phyloP scores from a whole-genome alignment of 805 yeast species.

The Lipomyces orientalis region DNA sequence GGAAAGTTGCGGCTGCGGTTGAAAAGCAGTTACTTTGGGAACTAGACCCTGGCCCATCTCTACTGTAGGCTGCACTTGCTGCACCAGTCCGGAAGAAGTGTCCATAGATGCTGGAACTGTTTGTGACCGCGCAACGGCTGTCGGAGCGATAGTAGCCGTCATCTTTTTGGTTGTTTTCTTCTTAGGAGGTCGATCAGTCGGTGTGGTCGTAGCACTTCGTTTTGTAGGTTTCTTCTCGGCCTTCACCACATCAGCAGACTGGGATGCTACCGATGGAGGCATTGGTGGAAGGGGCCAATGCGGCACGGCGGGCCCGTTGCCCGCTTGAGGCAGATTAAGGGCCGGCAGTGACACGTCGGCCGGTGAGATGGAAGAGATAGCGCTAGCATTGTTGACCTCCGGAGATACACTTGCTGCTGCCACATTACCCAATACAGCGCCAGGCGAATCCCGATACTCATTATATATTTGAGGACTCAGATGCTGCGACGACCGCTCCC shows the following conservation, averaged over 20 bases:
- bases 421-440: neutral
- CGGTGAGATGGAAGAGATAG: neutral
- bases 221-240: neutral
- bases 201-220: neutral
- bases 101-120: constrained; percentile 7
- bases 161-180: constrained; percentile 7
- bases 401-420: neutral
- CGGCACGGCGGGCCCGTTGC: neutral
- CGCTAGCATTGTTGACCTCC: neutral
- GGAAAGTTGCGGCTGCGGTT: neutral
- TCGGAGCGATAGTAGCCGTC: constrained; percentile 5
- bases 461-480: neutral
- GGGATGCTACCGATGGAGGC: neutral
- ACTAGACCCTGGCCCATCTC: neutral
- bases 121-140: neutral
- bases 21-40: neutral
- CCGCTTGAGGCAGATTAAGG: neutral
- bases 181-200: neutral
- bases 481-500: neutral
- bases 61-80: neutral
- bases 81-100: neutral
- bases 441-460: neutral
- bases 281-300: constrained; percentile 9
- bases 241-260: neutral
- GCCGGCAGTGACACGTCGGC: neutral